Evolutionary conservation across 768 basidiomycete species (phyloP), one percentile per base, ranked within the genome.

Genomic region (Lentinula edodes): DNA sequence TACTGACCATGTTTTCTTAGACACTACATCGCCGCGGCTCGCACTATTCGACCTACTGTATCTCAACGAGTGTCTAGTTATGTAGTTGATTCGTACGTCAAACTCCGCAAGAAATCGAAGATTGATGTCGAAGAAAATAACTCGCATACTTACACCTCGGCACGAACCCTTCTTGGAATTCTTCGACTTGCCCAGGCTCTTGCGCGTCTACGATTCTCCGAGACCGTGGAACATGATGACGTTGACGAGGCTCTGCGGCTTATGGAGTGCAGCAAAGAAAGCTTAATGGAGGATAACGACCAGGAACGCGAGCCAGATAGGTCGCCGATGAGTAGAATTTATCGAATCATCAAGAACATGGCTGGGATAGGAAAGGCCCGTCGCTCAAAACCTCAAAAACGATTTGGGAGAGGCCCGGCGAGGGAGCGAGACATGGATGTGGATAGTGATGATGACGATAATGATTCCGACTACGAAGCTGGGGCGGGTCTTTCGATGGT

Each of bases 221-320:
- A 89, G 67, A 76, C 76, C 2, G 97, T 98, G 43, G 87, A 87
- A 53, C 85, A 88, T 60, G 81, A 83, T 42, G 97, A 99, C 70
- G 95, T 99, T 12, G 95, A 98, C 69, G 97, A 98, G 74, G 97
- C 97, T 2, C 78, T 99, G 64, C 87, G 97, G 42, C 78, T 99
- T 63, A 98, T 99, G 95, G 93, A 95, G 62, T 93, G 91, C 66
- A 93, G 91, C 76, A 99, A 98, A 73, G 90, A 92, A 69, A 93
- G 89, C 68, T 76, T 99, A 66, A 80, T 86, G 59, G 92, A 95
- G 50, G 92, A 93, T 10, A 83, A 85, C 18, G 88, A 89, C 46
- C 80, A 81, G 48, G 88, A 86, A 38, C 75, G 77, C 34, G 89
- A 89, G 38, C 78, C 79, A 4, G 96, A 99, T 70, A 83, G 85